Conservation (phyloP, 2,329 filamentous ascomycete genomes). For the Ascochyta pisi region DNA sequence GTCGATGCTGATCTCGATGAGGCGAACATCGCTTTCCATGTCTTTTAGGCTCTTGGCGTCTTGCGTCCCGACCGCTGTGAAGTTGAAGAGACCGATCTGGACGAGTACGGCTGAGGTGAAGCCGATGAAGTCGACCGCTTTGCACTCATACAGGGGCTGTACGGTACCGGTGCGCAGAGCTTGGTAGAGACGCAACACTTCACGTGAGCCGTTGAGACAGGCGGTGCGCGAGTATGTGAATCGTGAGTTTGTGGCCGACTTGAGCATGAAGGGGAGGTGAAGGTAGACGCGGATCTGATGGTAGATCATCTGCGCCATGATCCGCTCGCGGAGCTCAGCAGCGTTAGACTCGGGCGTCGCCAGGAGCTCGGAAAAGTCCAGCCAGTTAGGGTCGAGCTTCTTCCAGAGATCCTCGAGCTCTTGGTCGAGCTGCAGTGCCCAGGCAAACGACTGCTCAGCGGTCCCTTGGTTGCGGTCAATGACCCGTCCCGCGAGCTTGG, state of each 20-base stretch:
- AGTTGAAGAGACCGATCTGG: constrained; percentile 52
- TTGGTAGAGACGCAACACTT: constrained; percentile 51
- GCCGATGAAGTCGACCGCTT: constrained; percentile 55
- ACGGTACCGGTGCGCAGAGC: constrained; percentile 44
- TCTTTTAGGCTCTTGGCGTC: constrained; percentile 30
- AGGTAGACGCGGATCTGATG: constrained; percentile 55
- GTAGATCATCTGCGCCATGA: constrained; percentile 54
- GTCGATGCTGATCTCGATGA: constrained; percentile 51
- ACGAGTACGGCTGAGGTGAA: constrained; percentile 56
- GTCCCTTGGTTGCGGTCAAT: constrained; percentile 53
- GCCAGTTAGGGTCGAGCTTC: constrained; percentile 49
- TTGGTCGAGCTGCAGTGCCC: constrained; percentile 53
- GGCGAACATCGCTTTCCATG: constrained; percentile 45
- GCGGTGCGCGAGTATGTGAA: constrained; percentile 50
- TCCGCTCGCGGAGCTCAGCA: constrained; percentile 46
- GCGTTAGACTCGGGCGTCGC: constrained; percentile 41
- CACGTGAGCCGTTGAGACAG: constrained; percentile 52
- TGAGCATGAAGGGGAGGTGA: constrained; percentile 56
- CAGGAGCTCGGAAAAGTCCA: constrained; percentile 43
- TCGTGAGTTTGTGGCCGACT: constrained; percentile 45
- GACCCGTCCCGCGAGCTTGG: constrained; percentile 51
- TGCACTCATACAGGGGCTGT: constrained; percentile 55
- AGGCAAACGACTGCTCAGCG: constrained; percentile 45
- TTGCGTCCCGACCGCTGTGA: constrained; percentile 23
- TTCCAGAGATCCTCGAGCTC: constrained; percentile 51